These are phyloP conservation scores for Peronospora belbahrii DNA, from an alignment of 352 stramenopile genomes.

Conservation along the genomic window DNA sequence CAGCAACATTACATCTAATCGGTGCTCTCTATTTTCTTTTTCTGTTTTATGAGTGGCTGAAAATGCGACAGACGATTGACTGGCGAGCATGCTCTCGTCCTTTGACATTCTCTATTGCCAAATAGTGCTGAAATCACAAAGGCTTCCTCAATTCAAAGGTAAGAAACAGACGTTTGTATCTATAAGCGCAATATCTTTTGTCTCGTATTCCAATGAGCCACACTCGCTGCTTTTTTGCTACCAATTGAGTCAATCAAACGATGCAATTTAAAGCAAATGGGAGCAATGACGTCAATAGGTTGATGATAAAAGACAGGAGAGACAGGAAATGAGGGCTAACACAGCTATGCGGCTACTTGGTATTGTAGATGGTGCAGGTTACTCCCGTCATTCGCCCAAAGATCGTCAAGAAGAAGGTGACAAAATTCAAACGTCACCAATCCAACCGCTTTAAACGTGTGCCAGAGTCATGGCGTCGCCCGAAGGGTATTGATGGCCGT, in stretches of 20 bases:
- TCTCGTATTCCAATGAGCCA: no score
- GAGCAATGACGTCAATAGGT: neutral
- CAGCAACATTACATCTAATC: no score
- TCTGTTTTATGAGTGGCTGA: slow-evolving; percentile 19
- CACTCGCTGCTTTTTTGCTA: neutral
- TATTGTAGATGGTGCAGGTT: slow-evolving; percentile 84
- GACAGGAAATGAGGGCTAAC: slow-evolving; percentile 13
- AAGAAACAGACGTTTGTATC: slow-evolving; percentile 20
- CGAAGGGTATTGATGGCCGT: slow-evolving; percentile 99
- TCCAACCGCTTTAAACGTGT: slow-evolving; percentile 98
- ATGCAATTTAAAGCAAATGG: neutral
- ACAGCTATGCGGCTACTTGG: slow-evolving; percentile 2
- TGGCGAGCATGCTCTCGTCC: slow-evolving; percentile 35
- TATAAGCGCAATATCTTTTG: neutral
- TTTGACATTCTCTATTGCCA: slow-evolving; percentile 6
- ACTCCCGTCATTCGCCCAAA: slow-evolving; percentile 83
- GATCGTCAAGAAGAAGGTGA: slow-evolving; percentile 99
- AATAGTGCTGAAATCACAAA: slow-evolving; percentile 86
- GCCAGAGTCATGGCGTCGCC: slow-evolving; percentile 94
- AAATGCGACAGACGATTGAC: slow-evolving; percentile 42
- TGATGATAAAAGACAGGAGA: slow-evolving; percentile 1
- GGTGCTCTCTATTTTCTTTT: neutral
- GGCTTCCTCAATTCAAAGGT: slow-evolving; percentile 80
- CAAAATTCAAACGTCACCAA: slow-evolving; percentile 99
- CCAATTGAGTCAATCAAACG: neutral